Evolutionary conservation across 495 filamentous ascomycete species (phyloP), one percentile per base, ranked within the genome.

Genomic region (Penicillium ochrochloron): DNA sequence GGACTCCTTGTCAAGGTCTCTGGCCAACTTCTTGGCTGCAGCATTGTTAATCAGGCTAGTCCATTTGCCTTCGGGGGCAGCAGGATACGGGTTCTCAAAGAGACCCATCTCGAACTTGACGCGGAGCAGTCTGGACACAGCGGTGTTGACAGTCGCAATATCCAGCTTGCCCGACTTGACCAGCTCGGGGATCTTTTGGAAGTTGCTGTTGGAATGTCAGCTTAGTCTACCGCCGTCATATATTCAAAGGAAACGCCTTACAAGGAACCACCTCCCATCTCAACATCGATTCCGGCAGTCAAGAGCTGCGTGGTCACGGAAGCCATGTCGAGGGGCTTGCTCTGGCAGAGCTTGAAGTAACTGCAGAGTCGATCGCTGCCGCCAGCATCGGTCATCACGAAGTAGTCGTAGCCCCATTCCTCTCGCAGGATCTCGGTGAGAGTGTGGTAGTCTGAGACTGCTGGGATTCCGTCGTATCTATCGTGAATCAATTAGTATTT

Each of bases 241-340:
- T 27, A 4, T 21, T 5, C 25, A 1, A 0, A 31, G 21, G 0
- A 12, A 25, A 29, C 3, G 3, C 54, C 78, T 63, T 68, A 80
- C 78, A 84, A 91, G 21, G 85, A 87, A 33, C 89, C 89, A 55
- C 89, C 89, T 37, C 89, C 89, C 89, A 91, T 91, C 66, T 91
- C 89, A n/a, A 89, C 84, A 62, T 90, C 88, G 53, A 85, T 87
- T n/a, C 89, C 88, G 15, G 89, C 87, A 5, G 83, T 84, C 39
- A 91, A 78, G 7, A 84, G 85, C 56, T 82, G 73, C 50, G 80
- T 69, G 7, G 82, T 84, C 5, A 91, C 76, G 2, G 86, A 80
- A 46, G 84, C 82, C 54, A 80, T 85, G 59, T 91, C 89, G 37
- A 88, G 83, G 0, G 86, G 86, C 8, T 80, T 68, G 19, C 75